Evolutionary conservation across 805 yeast genomes (phyloP).

Genomic region (Teunomyces panamensis): DNA sequence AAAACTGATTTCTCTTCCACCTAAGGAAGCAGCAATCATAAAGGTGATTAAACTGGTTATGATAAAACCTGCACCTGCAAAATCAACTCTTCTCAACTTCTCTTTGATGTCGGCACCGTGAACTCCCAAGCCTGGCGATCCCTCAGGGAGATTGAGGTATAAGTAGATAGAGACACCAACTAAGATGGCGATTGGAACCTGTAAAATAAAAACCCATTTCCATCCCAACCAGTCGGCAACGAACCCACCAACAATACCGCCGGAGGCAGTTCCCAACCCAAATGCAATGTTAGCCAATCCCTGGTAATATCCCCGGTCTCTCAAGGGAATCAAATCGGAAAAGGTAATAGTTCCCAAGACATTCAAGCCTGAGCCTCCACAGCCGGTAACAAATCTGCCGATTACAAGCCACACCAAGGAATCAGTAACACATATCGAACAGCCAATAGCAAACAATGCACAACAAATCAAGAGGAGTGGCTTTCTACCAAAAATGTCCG

Average conservation of each 20-base stretch:
- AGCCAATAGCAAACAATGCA: constrained; percentile 53
- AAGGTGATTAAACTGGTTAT: constrained; percentile 57
- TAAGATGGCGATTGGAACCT: constrained; percentile 42
- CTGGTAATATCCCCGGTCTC: constrained; percentile 78
- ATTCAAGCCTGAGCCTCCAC: constrained; percentile 89
- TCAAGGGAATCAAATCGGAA: constrained; percentile 71
- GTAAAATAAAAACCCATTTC: constrained; percentile 38
- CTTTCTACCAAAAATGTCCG: constrained; percentile 70
- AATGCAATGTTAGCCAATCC: constrained; percentile 76
- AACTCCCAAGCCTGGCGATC: constrained; percentile 55
- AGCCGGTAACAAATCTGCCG: constrained; percentile 74
- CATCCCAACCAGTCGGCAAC: constrained; percentile 57
- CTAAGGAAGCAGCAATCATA: constrained; percentile 63
- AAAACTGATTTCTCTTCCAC: constrained; percentile 55
- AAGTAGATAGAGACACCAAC: constrained; percentile 37
- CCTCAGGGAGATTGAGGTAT: constrained; percentile 48
- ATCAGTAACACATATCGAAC: constrained; percentile 53
- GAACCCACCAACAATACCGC: constrained; percentile 50
- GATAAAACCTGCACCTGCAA: constrained; percentile 59
- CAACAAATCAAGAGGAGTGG: constrained; percentile 50
- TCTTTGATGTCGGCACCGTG: constrained; percentile 43
- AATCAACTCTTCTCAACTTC: constrained; percentile 60
- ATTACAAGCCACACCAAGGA: constrained; percentile 47
- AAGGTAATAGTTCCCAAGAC: constrained; percentile 72
- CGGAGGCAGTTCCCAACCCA: constrained; percentile 61